A percentile compares a stretch with the other conserved stretches of the same genome.
These are phyloP conservation scores for Cynanchum wilfordii DNA, from an alignment of 257 asterid species.

Conservation along the genomic window DNA sequence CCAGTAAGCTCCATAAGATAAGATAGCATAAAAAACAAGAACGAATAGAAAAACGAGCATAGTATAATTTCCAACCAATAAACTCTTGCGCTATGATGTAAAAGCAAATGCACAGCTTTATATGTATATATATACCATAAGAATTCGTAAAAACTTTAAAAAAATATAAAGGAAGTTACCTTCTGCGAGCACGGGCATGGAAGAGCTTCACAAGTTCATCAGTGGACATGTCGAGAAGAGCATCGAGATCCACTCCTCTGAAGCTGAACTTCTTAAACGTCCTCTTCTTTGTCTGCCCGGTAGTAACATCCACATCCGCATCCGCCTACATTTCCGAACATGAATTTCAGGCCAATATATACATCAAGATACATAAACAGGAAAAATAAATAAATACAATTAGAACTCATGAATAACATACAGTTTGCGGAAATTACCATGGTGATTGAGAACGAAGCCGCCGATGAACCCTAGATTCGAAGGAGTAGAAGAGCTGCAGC, in stretches of 20 bases:
- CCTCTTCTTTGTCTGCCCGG: slow-evolving; percentile 76
- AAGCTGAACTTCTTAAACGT: slow-evolving; percentile 84
- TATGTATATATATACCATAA: no score
- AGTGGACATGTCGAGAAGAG: slow-evolving; percentile 79
- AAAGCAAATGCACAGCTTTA: no score
- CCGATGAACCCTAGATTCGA: not conserved
- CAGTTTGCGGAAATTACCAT: slow-evolving; percentile 23
- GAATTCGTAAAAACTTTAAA: no score
- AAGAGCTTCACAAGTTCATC: slow-evolving; percentile 86
- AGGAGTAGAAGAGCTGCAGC: not conserved
- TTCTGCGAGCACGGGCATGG: slow-evolving; percentile 67
- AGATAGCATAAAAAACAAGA: no score
- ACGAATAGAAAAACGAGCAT: no score
- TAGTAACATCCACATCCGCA: slow-evolving; percentile 50
- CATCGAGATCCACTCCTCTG: slow-evolving; percentile 88
- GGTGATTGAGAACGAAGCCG: not conserved
- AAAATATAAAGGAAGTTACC: slow-evolving; percentile 21
- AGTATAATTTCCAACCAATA: no score
- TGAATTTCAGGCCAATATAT: not conserved
- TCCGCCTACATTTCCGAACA: slow-evolving; percentile 49
- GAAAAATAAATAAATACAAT: no score
- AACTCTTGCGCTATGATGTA: no score
- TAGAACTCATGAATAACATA: not conserved
- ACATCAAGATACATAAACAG: not conserved
- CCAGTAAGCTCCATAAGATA: no score